These are phyloP conservation scores for Erysimum pusillum DNA, from an alignment of 441 rosid species.

Conservation along the genomic window DNA sequence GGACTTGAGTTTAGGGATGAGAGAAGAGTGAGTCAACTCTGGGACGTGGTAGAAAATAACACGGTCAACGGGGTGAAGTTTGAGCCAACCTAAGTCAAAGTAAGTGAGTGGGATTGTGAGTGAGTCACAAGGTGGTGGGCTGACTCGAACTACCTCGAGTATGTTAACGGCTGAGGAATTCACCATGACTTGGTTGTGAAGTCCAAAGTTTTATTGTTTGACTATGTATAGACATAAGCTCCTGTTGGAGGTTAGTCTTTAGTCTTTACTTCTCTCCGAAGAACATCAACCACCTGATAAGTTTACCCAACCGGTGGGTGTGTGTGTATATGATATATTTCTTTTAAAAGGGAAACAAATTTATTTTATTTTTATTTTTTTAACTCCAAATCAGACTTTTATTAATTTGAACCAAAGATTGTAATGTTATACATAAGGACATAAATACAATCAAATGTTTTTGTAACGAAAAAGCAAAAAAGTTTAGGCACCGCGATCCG, in stretches of 20 bases:
- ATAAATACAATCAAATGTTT: too few species aligned
- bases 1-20: slow-evolving; percentile 32
- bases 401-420: too few species aligned
- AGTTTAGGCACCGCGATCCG: too few species aligned
- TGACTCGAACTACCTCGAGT: slow-evolving; percentile 32
- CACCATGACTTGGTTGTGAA: slow-evolving; percentile 2
- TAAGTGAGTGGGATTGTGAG: slow-evolving; percentile 47
- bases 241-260: slow-evolving; percentile 15
- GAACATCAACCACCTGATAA: slow-evolving; percentile 18
- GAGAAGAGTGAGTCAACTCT: slow-evolving; percentile 26
- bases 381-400: too few species aligned
- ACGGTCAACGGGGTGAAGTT: slow-evolving; percentile 46
- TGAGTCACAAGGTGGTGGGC: slow-evolving; percentile 40
- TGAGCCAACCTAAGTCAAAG: slow-evolving; percentile 49
- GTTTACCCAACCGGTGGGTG: slow-evolving; percentile 41
- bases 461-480: too few species aligned
- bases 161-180: slow-evolving; percentile 25
- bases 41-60: slow-evolving; percentile 47
- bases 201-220: slow-evolving; percentile 1
- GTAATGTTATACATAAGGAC: too few species aligned
- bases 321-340: slow-evolving; percentile 1
- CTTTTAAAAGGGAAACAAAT: background rate
- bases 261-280: slow-evolving; percentile 12
- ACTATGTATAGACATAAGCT: slow-evolving; percentile 3
- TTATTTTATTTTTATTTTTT: too few species aligned